A percentile compares a stretch with the other conserved stretches of the same genome.
phyloP scores from a whole-genome alignment of 1,284 basidiomycete genomes.

The Leccinum angustisporum region DNA sequence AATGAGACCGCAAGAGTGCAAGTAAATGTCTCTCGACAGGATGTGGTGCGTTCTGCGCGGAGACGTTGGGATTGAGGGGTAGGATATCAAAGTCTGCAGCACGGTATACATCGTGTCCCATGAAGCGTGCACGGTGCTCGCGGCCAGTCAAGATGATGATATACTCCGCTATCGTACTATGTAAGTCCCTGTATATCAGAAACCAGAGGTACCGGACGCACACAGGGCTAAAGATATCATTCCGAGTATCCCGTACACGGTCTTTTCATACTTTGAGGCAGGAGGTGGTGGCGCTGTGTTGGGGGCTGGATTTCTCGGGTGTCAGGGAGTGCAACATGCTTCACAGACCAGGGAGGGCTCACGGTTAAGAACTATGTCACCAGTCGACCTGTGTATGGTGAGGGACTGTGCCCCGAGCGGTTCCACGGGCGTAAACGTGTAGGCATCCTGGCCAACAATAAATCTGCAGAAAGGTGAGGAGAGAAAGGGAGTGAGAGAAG shows the following conservation, averaged over 20 bases:
- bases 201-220: conserved; percentile 42
- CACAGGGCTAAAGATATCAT: conserved; percentile 84
- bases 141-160: conserved; percentile 87
- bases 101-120: conserved; percentile 85
- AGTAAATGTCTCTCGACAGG: conserved; percentile 89
- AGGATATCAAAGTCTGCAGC: conserved; percentile 93
- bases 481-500: background rate
- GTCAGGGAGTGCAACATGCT: conserved; percentile 2
- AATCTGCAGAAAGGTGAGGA: conserved; percentile 45
- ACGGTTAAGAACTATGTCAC: conserved; percentile 73
- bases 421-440: conserved; percentile 72
- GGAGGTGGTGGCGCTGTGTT: conserved; percentile 52
- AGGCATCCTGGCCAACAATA: conserved; percentile 67
- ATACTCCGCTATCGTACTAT: conserved; percentile 74
- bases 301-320: conserved; percentile 43
- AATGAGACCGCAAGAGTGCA: conserved; percentile 83
- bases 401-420: conserved; percentile 62
- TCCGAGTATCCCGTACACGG: conserved; percentile 84
- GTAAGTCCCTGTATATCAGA: conserved; percentile 1
- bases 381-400: conserved; percentile 68
- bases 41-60: conserved; percentile 68
- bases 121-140: conserved; percentile 75
- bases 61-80: conserved; percentile 73
- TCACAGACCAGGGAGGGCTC: conserved; percentile 26
- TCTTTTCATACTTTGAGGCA: conserved; percentile 58